Conservation (phyloP, 1,284 basidiomycete species). For the Ganoderma sp. region DNA sequence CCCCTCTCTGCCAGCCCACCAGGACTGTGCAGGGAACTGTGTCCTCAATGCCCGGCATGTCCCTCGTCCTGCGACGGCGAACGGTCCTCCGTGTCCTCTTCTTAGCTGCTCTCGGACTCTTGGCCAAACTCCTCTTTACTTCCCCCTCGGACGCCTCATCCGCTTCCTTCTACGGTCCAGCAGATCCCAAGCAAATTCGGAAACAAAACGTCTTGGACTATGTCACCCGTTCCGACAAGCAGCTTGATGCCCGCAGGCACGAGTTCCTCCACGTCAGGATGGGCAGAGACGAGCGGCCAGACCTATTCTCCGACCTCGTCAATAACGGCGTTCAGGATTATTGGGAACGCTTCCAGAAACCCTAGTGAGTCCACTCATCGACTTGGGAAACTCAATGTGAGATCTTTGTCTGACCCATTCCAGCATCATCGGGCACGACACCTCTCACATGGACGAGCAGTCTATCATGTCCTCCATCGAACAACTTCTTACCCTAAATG, state of each 20-base stretch:
- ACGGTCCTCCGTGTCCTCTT: conserved; percentile 44
- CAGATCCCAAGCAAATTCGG: conserved; percentile 62
- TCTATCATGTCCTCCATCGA: conserved; percentile 87
- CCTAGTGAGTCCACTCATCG: conserved; percentile 65
- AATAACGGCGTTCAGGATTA: conserved; percentile 82
- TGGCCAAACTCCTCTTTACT: conserved; percentile 53
- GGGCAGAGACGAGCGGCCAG: conserved; percentile 82
- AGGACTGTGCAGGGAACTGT: not conserved
- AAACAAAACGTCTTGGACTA: conserved; percentile 85
- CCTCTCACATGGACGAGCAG: conserved; percentile 86
- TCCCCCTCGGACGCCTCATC: conserved; percentile 45
- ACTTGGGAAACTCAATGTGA: conserved; percentile 1
- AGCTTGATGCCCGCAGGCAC: conserved; percentile 85
- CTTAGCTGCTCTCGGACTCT: conserved; percentile 40
- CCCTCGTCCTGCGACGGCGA: conserved; percentile 44
- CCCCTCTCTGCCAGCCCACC: not conserved
- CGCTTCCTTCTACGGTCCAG: conserved; percentile 36
- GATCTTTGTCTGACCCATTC: not conserved
- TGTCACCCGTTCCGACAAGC: conserved; percentile 82
- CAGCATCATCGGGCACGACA: conserved; percentile 82
- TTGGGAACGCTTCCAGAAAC: conserved; percentile 90
- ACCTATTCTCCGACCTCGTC: conserved; percentile 80
- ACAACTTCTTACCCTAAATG: conserved; percentile 88
- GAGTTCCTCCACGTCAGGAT: conserved; percentile 86
- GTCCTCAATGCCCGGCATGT: conserved; percentile 32